These are phyloP conservation scores for Lactifluus volemus DNA, from an alignment of 768 basidiomycete genomes.

Conservation along the genomic window DNA sequence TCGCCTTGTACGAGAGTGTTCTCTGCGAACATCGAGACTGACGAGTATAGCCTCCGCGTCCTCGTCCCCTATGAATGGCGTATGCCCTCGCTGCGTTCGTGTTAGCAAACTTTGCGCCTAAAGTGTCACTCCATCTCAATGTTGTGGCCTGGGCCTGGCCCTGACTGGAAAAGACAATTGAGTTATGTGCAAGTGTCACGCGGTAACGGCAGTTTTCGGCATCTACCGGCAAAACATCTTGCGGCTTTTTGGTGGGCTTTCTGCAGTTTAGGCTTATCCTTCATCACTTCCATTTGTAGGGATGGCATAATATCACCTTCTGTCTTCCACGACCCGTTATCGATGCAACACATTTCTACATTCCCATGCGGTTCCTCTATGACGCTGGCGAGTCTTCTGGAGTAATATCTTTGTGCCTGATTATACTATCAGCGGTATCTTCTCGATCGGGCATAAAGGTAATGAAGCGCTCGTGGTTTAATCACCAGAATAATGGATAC, in stretches of 20 bases:
- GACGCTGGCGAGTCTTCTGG: background rate
- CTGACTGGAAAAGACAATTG: too few relatives aligned
- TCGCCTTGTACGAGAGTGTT: background rate
- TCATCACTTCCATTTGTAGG: slow-evolving; percentile 4
- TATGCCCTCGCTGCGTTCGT: background rate
- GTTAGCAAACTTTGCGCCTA: background rate
- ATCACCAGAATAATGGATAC: too few relatives aligned
- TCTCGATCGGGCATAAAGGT: background rate
- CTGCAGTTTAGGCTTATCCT: slow-evolving; percentile 10
- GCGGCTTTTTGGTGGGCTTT: slow-evolving; percentile 5
- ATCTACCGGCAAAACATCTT: background rate
- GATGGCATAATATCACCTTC: slow-evolving; percentile 1
- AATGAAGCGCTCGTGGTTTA: background rate
- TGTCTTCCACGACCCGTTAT: slow-evolving; percentile 3
- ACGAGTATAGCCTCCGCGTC: background rate
- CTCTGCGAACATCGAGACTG: slow-evolving; percentile 1
- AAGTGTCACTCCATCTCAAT: background rate
- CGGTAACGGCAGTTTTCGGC: background rate
- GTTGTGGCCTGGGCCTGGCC: background rate
- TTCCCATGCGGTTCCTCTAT: background rate
- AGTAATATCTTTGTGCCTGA: background rate
- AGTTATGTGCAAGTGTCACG: too few relatives aligned
- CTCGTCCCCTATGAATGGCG: background rate
- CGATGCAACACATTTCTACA: background rate
- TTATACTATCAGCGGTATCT: background rate